A percentile compares a stretch with the other conserved stretches of the same genome.
These are phyloP conservation scores for Balamuthia mandrillaris DNA, from an alignment of 208 protist genomes.

Conservation along the genomic window DNA sequence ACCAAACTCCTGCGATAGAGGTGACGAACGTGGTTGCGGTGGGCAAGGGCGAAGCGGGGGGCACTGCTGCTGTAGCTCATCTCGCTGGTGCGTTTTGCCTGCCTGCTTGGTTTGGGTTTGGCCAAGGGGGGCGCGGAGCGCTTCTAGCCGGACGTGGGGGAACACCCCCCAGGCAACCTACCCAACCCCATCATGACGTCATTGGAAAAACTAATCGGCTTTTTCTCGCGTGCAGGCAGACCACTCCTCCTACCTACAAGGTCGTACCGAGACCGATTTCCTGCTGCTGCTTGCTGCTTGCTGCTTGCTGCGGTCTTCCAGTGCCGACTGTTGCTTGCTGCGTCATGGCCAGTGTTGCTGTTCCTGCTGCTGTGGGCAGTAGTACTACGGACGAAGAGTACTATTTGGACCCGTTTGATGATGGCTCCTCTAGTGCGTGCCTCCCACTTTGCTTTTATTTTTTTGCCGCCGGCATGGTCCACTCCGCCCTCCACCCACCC, in stretches of 20 bases:
- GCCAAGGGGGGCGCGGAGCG: not conserved
- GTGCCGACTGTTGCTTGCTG: no score
- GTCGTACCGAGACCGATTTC: not conserved
- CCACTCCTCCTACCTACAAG: not conserved
- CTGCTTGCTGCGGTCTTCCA: not conserved
- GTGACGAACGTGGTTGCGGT: not conserved
- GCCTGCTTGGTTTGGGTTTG: not conserved
- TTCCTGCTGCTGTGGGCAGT: not conserved
- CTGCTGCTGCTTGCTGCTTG: not conserved
- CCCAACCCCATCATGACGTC: no score
- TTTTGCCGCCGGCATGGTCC: no score
- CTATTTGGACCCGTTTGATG: slow-evolving; percentile 52
- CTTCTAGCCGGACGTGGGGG: not conserved
- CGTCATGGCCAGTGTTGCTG: no score
- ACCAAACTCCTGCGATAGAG: not conserved
- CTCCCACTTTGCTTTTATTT: no score
- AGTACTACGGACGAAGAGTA: slow-evolving; percentile 42
- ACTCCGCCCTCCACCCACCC: not conserved
- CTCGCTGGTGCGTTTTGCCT: not conserved
- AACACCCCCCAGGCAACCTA: no score
- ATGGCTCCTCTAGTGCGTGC: slow-evolving; percentile 58
- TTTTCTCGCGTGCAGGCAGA: not conserved
- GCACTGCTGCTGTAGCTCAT: not conserved
- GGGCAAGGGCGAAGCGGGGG: not conserved
- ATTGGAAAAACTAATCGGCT: no score